Conservation (phyloP, 805 yeast genomes). For the Teunomyces stri region DNA sequence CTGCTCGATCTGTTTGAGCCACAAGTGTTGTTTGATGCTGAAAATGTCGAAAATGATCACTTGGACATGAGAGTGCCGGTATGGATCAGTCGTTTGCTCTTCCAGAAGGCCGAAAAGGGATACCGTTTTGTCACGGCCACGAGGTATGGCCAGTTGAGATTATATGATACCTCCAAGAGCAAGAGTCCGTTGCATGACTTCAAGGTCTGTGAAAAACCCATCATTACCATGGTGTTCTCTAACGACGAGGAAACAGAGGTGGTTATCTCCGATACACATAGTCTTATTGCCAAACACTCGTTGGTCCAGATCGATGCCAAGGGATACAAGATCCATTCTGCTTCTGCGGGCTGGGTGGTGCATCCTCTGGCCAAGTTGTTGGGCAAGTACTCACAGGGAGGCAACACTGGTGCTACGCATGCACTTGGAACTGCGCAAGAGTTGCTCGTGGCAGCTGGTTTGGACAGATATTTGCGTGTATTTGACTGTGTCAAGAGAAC, state of each 20-base stretch:
- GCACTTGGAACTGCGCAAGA: slow-evolving; percentile 50
- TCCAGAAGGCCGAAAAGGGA: slow-evolving; percentile 36
- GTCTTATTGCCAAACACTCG: slow-evolving; percentile 55
- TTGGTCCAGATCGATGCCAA: slow-evolving; percentile 32
- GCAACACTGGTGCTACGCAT: slow-evolving; percentile 69
- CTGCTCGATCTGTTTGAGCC: slow-evolving; percentile 21
- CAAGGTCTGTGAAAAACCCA: slow-evolving; percentile 54
- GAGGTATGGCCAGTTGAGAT: slow-evolving; percentile 69
- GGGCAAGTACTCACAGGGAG: slow-evolving; percentile 58
- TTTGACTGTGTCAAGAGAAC: slow-evolving; percentile 62
- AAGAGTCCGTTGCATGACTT: slow-evolving; percentile 62
- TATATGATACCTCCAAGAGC: slow-evolving; percentile 67
- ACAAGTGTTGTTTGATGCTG: slow-evolving; percentile 58
- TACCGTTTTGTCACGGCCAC: slow-evolving; percentile 66
- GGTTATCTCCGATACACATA: slow-evolving; percentile 71
- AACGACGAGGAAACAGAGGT: slow-evolving; percentile 38
- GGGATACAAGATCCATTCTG: slow-evolving; percentile 37
- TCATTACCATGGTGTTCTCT: slow-evolving; percentile 41
- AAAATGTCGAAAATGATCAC: slow-evolving; percentile 78
- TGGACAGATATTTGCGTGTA: slow-evolving; percentile 83
- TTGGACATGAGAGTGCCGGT: slow-evolving; percentile 81
- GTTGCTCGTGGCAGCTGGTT: slow-evolving; percentile 72
- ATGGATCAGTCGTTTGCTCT: slow-evolving; percentile 63
- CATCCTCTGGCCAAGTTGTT: slow-evolving; percentile 50
- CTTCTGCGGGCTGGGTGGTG: slow-evolving; percentile 45